These are phyloP conservation scores for Hyparrhenia diplandra DNA, from an alignment of 176 grass and related monocot genomes.

Conservation along the genomic window DNA sequence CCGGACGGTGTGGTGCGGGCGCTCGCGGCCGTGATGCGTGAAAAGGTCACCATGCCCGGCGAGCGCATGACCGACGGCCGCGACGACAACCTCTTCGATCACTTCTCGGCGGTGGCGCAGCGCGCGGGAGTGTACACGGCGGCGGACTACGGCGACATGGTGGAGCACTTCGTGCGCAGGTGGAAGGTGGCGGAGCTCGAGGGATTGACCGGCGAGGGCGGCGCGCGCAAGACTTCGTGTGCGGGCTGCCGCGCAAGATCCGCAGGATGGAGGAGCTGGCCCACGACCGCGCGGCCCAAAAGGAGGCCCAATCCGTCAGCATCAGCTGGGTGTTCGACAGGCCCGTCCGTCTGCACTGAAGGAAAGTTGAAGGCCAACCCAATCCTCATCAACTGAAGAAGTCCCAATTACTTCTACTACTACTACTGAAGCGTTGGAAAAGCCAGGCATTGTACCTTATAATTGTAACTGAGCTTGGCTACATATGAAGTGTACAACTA, in stretches of 20 bases:
- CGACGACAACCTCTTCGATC: not conserved
- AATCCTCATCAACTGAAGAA: not conserved
- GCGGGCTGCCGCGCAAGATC: slow-evolving; percentile 22
- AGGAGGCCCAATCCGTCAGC: not conserved
- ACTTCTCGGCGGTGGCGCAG: slow-evolving; percentile 27
- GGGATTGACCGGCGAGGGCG: slow-evolving; percentile 9
- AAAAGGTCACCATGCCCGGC: slow-evolving; percentile 32
- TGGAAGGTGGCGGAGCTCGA: slow-evolving; percentile 22
- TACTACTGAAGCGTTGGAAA: not conserved
- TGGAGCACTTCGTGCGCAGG: slow-evolving; percentile 19
- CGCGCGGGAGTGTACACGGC: slow-evolving; percentile 27
- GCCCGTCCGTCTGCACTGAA: slow-evolving; percentile 12
- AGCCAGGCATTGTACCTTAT: not conserved
- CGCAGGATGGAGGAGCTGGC: slow-evolving; percentile 12
- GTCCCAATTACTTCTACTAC: not conserved
- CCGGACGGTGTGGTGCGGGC: slow-evolving; percentile 1
- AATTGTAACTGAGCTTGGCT: not conserved
- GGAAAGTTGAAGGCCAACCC: not conserved
- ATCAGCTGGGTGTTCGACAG: slow-evolving; percentile 43
- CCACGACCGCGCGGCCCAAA: not conserved
- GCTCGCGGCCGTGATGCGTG: slow-evolving; percentile 14
- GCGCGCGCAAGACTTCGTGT: slow-evolving; percentile 37
- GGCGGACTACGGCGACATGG: slow-evolving; percentile 28
- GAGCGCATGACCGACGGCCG: slow-evolving; percentile 30
- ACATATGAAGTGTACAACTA: not conserved